phyloP scores from a whole-genome alignment of 352 stramenopile species.

The Globisporangium apiculatum region DNA sequence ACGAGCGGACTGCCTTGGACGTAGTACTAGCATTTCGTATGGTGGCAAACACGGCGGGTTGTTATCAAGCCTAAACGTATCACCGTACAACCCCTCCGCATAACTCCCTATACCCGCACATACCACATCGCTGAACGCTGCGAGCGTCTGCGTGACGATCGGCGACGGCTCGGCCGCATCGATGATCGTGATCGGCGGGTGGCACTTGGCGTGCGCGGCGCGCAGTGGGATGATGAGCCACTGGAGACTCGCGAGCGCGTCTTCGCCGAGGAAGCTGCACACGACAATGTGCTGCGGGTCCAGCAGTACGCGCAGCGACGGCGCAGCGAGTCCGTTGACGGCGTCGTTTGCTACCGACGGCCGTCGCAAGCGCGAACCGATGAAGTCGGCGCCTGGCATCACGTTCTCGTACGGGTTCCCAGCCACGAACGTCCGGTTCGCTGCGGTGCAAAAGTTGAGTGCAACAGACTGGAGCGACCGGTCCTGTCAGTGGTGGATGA shows the following conservation, averaged over 20 bases:
- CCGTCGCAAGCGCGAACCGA: constrained; percentile 10
- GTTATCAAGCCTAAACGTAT: too few relatives aligned
- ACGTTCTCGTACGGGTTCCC: constrained; percentile 43
- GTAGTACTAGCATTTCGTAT: constrained; percentile 45
- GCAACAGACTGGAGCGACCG: constrained; percentile 51
- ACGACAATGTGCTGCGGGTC: constrained; percentile 69
- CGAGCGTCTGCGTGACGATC: constrained; percentile 38
- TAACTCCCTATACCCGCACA: constrained; percentile 4
- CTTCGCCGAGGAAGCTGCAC: constrained; percentile 79
- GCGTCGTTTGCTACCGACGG: constrained; percentile 21
- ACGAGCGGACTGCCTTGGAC: constrained; percentile 69
- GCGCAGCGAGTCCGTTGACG: constrained; percentile 28
- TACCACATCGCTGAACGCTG: constrained; percentile 64
- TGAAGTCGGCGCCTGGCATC: constrained; percentile 18
- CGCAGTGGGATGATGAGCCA: constrained; percentile 73
- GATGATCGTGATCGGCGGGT: constrained; percentile 77
- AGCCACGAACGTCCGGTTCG: constrained; percentile 21
- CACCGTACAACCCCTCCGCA: too few relatives aligned
- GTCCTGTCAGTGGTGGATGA: constrained; percentile 24
- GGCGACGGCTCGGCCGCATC: constrained; percentile 53
- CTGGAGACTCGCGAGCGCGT: constrained; percentile 63
- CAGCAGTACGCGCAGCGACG: constrained; percentile 51
- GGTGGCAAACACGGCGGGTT: neutral
- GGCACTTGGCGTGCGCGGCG: constrained; percentile 31
- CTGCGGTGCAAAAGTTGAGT: constrained; percentile 28